Conservation (phyloP, 208 protist genomes). For the Naegleria fowleri region DNA sequence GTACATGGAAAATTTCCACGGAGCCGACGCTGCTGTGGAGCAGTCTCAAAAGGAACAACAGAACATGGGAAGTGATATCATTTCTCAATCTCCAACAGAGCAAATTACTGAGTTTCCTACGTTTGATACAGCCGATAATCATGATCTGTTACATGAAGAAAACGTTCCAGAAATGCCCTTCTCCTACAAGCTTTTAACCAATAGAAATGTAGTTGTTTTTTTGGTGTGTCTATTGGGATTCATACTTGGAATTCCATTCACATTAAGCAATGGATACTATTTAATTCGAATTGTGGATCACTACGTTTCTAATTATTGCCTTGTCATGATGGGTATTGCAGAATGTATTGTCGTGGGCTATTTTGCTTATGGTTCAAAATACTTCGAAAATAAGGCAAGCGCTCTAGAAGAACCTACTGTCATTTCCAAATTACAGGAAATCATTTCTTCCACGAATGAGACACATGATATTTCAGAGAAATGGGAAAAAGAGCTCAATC, state of each 20-base stretch:
- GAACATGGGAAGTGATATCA: neutral
- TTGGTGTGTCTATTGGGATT: neutral
- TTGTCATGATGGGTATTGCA: neutral
- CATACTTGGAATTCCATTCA: neutral
- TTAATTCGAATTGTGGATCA: conserved; percentile 7
- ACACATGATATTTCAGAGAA: neutral
- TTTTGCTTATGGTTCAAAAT: neutral
- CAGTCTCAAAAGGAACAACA: neutral
- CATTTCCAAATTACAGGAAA: neutral
- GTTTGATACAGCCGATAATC: neutral
- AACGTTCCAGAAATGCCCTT: neutral
- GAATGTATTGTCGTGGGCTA: conserved; percentile 19
- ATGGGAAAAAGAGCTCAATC: neutral
- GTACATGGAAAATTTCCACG: neutral
- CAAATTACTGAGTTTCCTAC: neutral
- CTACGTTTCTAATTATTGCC: conserved; percentile 1
- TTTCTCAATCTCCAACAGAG: neutral
- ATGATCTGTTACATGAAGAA: neutral
- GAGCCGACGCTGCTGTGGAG: neutral
- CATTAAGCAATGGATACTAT: neutral
- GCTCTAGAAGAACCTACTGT: neutral
- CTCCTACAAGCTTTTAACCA: neutral
- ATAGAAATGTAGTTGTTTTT: neutral
- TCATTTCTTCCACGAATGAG: neutral
- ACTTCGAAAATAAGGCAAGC: neutral